Evolutionary conservation across 176 grass and related monocot species (phyloP), one percentile per base, ranked within the genome.

Genomic region (Eleusine coracana): DNA sequence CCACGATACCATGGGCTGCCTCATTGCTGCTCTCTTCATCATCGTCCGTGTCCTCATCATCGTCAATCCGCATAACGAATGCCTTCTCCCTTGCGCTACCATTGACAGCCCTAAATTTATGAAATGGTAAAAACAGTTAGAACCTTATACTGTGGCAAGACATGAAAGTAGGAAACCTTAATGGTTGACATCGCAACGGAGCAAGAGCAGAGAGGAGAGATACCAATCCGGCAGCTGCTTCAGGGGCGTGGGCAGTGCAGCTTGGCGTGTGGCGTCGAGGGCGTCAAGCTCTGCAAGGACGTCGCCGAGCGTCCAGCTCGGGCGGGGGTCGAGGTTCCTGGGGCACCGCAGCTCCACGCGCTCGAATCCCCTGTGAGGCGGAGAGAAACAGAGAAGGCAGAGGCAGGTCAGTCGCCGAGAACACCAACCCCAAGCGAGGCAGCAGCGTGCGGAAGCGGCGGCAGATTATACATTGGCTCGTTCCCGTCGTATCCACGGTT

Each of bases 1-100:
- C 73, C 71, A 82, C 45, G 5, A 85, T 34, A 71, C 37, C 73
- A 0, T 1, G 8, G 7, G 55, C 20, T 13, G 49, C 73, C 46
- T 46, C 73, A 50, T 68, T 38, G 16, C 48, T 34, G 7, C 1
- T 49, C 2, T 82, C 54, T 0, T 89, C 71, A 14, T 85, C 87
- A 18, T 89, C 87, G 10, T 89, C 82, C 0, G 64, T 76, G 18
- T 59, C 46, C 17, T 86, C 88, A 28, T 90, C 83, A 5, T 89
- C 88, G 3, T 86, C 88, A 50, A 90, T 74, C 28, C 88, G 67
- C 88, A 90, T 90, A 59, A 90, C 79, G 60, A 90, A 90, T 21
- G 79, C 68, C 40, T 90, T 90, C 73, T 77, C 72, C 46, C 87
- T 77, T 45, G 3, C 5, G 40, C 7, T 18, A 25, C 66, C 36